Evolutionary conservation across 805 yeast species (phyloP).

Genomic region (Yamadazyma scolyti): DNA sequence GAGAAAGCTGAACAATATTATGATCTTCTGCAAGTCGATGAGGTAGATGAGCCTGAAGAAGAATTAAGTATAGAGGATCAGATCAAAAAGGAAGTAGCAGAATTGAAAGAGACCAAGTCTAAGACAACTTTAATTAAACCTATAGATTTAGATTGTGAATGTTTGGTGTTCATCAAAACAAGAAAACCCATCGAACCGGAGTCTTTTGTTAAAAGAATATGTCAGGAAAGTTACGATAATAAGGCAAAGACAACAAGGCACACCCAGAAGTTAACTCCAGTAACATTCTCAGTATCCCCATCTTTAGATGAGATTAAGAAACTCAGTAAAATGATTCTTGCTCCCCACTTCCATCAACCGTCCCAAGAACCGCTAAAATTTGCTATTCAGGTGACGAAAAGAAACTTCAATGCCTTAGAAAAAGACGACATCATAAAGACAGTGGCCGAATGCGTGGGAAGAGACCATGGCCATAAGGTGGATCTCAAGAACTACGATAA

Average conservation of each 20-base stretch:
- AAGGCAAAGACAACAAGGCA: constrained; percentile 61
- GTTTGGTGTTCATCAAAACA: constrained; percentile 80
- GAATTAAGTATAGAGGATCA: constrained; percentile 68
- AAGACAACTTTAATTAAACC: constrained; percentile 50
- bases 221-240: constrained; percentile 54
- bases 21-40: constrained; percentile 16
- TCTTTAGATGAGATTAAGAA: constrained; percentile 62
- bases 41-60: constrained; percentile 26
- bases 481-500: constrained; percentile 78
- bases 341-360: constrained; percentile 60
- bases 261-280: constrained; percentile 78
- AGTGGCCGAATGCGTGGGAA: constrained; percentile 70
- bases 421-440: constrained; percentile 70
- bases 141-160: constrained; percentile 70
- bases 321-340: constrained; percentile 56
- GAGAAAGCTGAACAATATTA: constrained; percentile 36
- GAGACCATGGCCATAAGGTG: constrained; percentile 67
- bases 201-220: constrained; percentile 57
- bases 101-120: constrained; percentile 44
- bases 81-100: constrained; percentile 66
- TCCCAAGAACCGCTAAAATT: constrained; percentile 47
- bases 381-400: constrained; percentile 75
- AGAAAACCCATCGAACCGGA: constrained; percentile 79
- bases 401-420: constrained; percentile 73
- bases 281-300: constrained; percentile 71